Conservation (phyloP, 2,329 filamentous ascomycete genomes). For the Aspergillus brasiliensis region DNA sequence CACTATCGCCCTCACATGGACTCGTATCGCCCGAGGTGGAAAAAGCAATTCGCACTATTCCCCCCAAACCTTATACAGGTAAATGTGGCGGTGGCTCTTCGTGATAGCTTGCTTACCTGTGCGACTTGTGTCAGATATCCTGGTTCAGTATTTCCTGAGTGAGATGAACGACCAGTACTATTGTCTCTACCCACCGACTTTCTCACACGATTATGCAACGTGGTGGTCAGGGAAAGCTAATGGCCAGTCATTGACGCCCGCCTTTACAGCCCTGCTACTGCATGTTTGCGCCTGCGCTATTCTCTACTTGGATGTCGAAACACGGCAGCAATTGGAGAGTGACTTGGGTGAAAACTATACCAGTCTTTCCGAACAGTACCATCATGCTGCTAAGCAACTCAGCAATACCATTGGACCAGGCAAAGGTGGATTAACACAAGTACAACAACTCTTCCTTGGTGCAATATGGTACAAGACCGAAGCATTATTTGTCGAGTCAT, state of each 20-base stretch:
- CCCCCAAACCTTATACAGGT: conserved; percentile 45
- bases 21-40: conserved; percentile 35
- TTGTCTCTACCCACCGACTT: conserved; percentile 49
- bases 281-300: conserved; percentile 51
- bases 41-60: conserved; percentile 33
- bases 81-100: neutral
- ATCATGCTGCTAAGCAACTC: conserved; percentile 47
- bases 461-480: conserved; percentile 53
- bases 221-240: conserved; percentile 49
- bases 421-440: conserved; percentile 47
- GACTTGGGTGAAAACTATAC: conserved; percentile 47
- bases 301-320: conserved; percentile 43
- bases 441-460: conserved; percentile 54
- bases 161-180: conserved; percentile 52
- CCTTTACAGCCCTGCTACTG: conserved; percentile 52
- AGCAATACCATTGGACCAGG: conserved; percentile 48
- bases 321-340: conserved; percentile 46
- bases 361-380: conserved; percentile 45
- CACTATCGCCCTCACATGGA: conserved; percentile 1
- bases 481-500: conserved; percentile 51
- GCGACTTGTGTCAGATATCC: conserved; percentile 37
- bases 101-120: conserved; percentile 1
- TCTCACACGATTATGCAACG: conserved; percentile 47
- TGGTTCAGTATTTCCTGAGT: conserved; percentile 51
- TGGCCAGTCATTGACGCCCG: conserved; percentile 40